phyloP scores from a whole-genome alignment of 352 stramenopile genomes.

The Aphanomyces cochlioides region DNA sequence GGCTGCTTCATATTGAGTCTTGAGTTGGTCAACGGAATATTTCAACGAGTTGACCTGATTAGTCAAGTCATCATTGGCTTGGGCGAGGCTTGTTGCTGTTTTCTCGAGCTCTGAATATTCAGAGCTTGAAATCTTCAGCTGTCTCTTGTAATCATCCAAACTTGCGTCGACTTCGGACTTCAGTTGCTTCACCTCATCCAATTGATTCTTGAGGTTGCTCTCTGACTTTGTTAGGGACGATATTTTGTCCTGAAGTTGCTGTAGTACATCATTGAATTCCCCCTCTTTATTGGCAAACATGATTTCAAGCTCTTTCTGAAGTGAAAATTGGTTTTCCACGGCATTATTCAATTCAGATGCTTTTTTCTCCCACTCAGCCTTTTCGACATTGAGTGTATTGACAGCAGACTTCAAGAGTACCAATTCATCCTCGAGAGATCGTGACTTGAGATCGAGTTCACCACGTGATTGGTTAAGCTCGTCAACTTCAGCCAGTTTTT shows the following conservation, averaged over 20 bases:
- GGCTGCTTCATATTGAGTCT: too few species aligned
- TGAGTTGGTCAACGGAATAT: too few species aligned
- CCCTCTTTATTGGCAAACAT: not conserved
- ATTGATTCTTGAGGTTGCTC: not conserved
- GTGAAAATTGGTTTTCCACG: too few species aligned
- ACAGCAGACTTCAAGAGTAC: not conserved
- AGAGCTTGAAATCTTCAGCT: too few species aligned
- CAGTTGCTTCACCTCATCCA: not conserved
- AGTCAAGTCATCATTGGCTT: too few species aligned
- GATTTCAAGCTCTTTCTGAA: not conserved
- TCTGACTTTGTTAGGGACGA: constrained; percentile 5
- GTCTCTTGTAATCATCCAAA: not conserved
- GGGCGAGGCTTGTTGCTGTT: too few species aligned
- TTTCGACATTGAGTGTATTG: too few species aligned
- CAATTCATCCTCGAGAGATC: not conserved
- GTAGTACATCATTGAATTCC: not conserved
- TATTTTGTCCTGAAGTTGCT: not conserved
- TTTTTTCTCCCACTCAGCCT: too few species aligned
- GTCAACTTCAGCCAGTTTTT: not conserved
- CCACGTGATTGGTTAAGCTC: not conserved
- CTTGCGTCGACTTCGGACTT: constrained; percentile 1
- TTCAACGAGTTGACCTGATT: too few species aligned
- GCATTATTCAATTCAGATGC: too few species aligned
- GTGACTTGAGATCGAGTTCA: not conserved
- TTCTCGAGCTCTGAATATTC: too few species aligned